Percentiles rank a stretch among this genome's conserved stretches.
Conservation (phyloP, 108 stramenopile species). For the Cyclostephanos tholiformis region DNA sequence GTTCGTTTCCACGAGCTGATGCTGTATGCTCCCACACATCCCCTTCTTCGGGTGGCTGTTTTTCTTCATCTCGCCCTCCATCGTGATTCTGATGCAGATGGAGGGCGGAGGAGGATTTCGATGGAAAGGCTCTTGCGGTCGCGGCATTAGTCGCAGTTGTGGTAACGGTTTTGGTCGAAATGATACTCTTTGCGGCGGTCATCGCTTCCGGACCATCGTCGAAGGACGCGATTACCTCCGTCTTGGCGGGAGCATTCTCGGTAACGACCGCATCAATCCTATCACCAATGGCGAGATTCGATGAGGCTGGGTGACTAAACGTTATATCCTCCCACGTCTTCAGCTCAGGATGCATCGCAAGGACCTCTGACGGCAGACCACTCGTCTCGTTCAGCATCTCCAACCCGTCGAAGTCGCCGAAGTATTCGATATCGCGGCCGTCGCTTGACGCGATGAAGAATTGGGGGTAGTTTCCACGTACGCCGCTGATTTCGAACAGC, state of each 20-base stretch:
- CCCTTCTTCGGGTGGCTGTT: not conserved
- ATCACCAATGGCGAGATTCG: not conserved
- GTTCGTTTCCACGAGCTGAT: not conserved
- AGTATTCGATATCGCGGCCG: constrained; percentile 38
- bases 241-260: not conserved
- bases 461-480: constrained; percentile 77
- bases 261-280: no score
- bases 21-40: not conserved
- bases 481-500: constrained; percentile 67
- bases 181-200: not conserved
- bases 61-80: not conserved
- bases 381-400: constrained; percentile 69
- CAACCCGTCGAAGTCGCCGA: constrained; percentile 60
- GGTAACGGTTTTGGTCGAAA: no score
- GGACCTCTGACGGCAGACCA: constrained; percentile 48
- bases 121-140: not conserved
- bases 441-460: constrained; percentile 64
- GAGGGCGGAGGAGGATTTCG: not conserved
- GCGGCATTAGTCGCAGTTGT: no score
- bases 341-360: constrained; percentile 54
- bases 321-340: constrained; percentile 63
- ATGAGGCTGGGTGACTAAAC: not conserved
- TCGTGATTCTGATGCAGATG: not conserved
- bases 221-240: not conserved
- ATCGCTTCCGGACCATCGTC: not conserved